Percentiles rank a stretch among this genome's conserved stretches.
Evolutionary conservation across 495 filamentous ascomycete genomes (phyloP).

Genomic region (Penicillium daleae): DNA sequence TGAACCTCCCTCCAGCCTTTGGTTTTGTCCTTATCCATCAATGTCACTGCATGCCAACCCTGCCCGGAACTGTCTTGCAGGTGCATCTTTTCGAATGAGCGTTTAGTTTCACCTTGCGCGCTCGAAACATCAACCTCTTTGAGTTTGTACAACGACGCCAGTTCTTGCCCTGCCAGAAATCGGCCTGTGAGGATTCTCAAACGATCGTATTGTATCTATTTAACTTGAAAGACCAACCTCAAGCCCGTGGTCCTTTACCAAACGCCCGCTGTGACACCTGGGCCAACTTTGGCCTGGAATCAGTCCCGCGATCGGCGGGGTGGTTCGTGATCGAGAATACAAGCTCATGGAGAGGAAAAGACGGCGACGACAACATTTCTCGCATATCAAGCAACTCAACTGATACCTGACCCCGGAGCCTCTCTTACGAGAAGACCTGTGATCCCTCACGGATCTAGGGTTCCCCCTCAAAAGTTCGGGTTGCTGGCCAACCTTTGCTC

Average conservation of each 20-base stretch:
- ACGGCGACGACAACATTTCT: conserved; percentile 8
- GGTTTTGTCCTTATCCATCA: conserved; percentile 9
- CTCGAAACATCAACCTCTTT: not conserved
- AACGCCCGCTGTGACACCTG: not conserved
- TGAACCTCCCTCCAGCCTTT: conserved; percentile 19
- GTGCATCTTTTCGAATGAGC: not conserved
- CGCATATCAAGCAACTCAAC: not conserved
- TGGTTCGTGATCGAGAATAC: conserved; percentile 1
- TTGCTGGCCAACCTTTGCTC: conserved; percentile 35
- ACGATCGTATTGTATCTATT: not conserved
- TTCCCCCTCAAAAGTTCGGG: conserved; percentile 9
- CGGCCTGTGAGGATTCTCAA: not conserved
- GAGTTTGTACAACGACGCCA: not conserved
- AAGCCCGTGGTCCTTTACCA: not conserved
- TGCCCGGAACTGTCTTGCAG: not conserved
- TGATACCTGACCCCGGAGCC: not conserved
- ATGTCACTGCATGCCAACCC: not conserved
- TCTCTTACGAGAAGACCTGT: not conserved
- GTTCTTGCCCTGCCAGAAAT: not conserved
- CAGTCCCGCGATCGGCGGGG: conserved; percentile 8
- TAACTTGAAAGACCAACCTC: not conserved
- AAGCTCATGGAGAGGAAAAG: conserved; percentile 31
- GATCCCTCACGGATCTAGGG: not conserved
- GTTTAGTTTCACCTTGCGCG: not conserved
- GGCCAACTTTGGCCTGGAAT: conserved; percentile 6